Percentiles rank a stretch among this genome's conserved stretches.
Conservation (phyloP, 306 rosid genomes). For the Argentina anserina region DNA sequence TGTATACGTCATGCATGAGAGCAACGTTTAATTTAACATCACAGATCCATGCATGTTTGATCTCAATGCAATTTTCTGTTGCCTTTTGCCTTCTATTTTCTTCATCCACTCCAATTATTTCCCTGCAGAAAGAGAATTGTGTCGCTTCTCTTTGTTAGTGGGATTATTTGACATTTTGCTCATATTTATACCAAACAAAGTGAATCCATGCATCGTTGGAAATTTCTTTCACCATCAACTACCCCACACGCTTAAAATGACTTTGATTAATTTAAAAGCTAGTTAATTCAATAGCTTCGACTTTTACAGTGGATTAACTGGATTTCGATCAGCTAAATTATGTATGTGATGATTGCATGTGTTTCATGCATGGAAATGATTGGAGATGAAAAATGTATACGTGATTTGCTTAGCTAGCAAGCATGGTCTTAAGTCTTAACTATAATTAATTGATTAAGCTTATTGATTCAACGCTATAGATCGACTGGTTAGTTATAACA, state of each 20-base stretch:
- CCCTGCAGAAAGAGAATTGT: neutral
- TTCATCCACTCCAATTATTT: neutral
- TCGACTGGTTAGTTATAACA: neutral
- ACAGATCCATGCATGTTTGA: neutral
- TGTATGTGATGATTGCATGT: neutral
- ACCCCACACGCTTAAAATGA: neutral
- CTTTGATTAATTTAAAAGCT: neutral
- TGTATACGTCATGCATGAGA: neutral
- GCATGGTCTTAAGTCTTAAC: too few species aligned
- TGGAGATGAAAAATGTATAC: neutral
- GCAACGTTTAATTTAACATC: neutral
- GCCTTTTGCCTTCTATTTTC: neutral
- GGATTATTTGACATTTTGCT: neutral
- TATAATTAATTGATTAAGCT: neutral
- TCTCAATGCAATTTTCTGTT: neutral
- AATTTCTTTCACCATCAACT: neutral
- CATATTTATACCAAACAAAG: neutral
- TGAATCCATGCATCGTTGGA: neutral
- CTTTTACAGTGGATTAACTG: neutral
- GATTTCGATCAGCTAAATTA: neutral
- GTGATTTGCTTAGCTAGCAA: neutral
- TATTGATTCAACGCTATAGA: neutral
- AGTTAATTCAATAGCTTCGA: neutral
- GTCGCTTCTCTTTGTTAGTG: neutral
- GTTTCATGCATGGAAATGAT: neutral